Percentiles rank a stretch among this genome's conserved stretches.
Conservation (phyloP, 106 monocot species). For the Cymbidium sinense region DNA sequence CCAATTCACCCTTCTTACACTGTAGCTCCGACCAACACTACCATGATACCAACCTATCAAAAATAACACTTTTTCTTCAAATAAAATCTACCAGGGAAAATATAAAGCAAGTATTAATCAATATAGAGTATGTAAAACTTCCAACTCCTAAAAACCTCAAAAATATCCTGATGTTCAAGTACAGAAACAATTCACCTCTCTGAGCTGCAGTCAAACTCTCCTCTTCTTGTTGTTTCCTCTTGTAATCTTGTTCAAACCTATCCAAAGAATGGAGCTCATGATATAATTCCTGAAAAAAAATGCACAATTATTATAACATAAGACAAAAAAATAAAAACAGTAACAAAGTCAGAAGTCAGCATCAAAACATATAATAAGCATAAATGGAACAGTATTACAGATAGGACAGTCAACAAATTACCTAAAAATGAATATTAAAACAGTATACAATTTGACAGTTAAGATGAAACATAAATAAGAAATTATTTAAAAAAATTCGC, state of each 20-base stretch:
- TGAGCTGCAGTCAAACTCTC: conserved; percentile 47
- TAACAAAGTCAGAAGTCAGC: background rate
- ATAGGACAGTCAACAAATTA: background rate
- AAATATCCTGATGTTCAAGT: background rate
- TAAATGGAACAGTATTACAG: background rate
- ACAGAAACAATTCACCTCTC: conserved; percentile 45
- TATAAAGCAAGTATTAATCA: background rate
- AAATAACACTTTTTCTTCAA: background rate
- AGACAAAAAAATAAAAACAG: background rate
- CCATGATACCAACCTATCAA: background rate
- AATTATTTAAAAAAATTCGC: background rate
- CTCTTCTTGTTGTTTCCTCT: conserved; percentile 81
- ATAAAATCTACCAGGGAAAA: background rate
- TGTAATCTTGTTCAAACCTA: conserved; percentile 94
- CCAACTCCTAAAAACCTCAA: background rate
- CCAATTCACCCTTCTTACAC: background rate
- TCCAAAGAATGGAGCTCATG: conserved; percentile 96
- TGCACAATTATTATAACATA: background rate
- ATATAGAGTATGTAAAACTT: background rate
- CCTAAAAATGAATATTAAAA: background rate
- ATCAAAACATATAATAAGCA: background rate
- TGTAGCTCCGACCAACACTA: background rate
- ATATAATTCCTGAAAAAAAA: conserved; percentile 69
- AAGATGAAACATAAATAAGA: background rate
- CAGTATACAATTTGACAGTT: background rate